Conservation (phyloP, 2,329 filamentous ascomycete species). For the Cladosporium sp. region DNA sequence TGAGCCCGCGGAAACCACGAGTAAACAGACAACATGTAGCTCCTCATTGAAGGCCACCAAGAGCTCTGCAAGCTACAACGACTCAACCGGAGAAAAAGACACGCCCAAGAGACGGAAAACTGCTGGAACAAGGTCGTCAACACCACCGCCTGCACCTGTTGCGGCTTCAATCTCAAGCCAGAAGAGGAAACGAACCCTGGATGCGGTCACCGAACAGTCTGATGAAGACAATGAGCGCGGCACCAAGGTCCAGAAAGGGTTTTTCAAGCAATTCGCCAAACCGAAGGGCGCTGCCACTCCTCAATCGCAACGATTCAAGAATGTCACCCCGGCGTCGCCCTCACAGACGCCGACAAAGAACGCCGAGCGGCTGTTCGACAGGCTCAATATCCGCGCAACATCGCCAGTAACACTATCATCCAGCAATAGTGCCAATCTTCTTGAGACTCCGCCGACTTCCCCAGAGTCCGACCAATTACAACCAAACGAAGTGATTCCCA, state of each 20-base stretch:
- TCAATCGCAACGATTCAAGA: constrained; percentile 30
- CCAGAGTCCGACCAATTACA: constrained; percentile 21
- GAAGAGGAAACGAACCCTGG: constrained; percentile 26
- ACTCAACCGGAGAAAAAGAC: neutral
- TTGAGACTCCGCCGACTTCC: constrained; percentile 32
- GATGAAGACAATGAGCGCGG: constrained; percentile 21
- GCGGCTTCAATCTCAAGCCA: neutral
- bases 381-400: constrained; percentile 26
- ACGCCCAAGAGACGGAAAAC: constrained; percentile 14
- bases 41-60: constrained; percentile 3
- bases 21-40: constrained; percentile 23
- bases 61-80: neutral
- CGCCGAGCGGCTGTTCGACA: constrained; percentile 31
- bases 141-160: constrained; percentile 16
- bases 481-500: constrained; percentile 30
- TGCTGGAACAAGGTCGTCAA: constrained; percentile 18
- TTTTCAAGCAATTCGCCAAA: constrained; percentile 17
- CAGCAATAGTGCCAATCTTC: constrained; percentile 16
- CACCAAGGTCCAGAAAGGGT: constrained; percentile 8
- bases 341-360: constrained; percentile 33
- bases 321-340: constrained; percentile 27
- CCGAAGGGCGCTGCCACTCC: constrained; percentile 21
- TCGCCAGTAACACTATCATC: constrained; percentile 19
- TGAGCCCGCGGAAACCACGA: constrained; percentile 16
- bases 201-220: constrained; percentile 18